Percentiles rank a stretch among this genome's conserved stretches.
phyloP scores from a whole-genome alignment of 2,329 filamentous ascomycete genomes.

The Nemania serpens region DNA sequence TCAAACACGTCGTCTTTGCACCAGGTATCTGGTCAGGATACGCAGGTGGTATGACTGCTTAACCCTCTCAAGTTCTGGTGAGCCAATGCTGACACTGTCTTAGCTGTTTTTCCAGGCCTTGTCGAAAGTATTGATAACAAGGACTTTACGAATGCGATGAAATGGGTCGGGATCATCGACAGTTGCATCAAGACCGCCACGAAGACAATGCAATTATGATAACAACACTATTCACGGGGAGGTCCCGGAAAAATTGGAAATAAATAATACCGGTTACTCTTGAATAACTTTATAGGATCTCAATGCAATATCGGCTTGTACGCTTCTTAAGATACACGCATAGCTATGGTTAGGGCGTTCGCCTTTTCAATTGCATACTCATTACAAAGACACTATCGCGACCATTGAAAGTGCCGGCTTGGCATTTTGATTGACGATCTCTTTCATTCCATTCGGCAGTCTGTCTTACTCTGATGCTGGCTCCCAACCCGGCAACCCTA shows the following conservation, averaged over 20 bases:
- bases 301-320: background rate
- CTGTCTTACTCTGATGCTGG: background rate
- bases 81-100: background rate
- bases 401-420: background rate
- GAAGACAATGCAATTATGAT: conserved; percentile 42
- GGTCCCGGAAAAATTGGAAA: background rate
- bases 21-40: conserved; percentile 93
- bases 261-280: background rate
- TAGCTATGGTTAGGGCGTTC: background rate
- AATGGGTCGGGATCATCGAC: conserved; percentile 65
- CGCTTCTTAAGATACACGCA: background rate
- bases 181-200: conserved; percentile 54
- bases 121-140: conserved; percentile 65
- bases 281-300: background rate
- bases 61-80: background rate
- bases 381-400: background rate
- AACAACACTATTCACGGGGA: background rate
- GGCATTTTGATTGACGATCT: background rate
- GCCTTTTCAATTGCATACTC: background rate
- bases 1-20: conserved; percentile 94
- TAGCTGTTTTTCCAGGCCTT: conserved; percentile 66
- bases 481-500: background rate
- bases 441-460: background rate
- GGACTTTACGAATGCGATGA: conserved; percentile 61
- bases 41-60: conserved; percentile 61